These are phyloP conservation scores for Dactylellina leptospora DNA, from an alignment of 2,329 filamentous ascomycete species.

Conservation along the genomic window DNA sequence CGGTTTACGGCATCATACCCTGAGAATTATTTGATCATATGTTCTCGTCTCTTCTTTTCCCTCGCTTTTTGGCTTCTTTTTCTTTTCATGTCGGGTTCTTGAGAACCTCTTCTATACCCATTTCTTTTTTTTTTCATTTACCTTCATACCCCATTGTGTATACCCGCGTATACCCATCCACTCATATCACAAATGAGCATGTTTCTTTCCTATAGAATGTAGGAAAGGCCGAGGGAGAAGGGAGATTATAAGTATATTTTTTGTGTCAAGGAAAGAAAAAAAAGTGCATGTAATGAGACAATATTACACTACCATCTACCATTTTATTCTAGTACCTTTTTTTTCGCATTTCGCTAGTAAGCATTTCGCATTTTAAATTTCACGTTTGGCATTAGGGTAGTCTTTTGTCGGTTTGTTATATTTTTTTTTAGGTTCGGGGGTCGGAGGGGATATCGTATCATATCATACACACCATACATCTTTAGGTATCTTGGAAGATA, in stretches of 20 bases:
- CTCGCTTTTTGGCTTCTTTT: not conserved
- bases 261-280: not conserved
- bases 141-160: not conserved
- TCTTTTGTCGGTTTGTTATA: no score
- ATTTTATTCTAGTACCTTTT: not conserved
- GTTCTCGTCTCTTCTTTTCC: no score
- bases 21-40: conserved; percentile 1
- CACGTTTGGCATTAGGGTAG: no score
- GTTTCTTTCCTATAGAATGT: no score
- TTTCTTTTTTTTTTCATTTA: not conserved
- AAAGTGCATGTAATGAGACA: not conserved
- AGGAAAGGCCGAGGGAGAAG: not conserved
- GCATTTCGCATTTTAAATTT: no score
- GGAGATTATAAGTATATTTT: not conserved
- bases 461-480: not conserved
- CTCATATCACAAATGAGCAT: not conserved
- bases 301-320: not conserved
- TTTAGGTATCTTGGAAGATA: not conserved
- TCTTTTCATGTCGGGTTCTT: not conserved
- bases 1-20: conserved; percentile 12
- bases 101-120: not conserved
- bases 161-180: not conserved
- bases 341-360: not conserved
- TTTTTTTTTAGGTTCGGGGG: no score
- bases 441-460: no score